These are phyloP conservation scores for Zymoseptoria passerinii DNA, from an alignment of 2,329 filamentous ascomycete species.

Conservation along the genomic window DNA sequence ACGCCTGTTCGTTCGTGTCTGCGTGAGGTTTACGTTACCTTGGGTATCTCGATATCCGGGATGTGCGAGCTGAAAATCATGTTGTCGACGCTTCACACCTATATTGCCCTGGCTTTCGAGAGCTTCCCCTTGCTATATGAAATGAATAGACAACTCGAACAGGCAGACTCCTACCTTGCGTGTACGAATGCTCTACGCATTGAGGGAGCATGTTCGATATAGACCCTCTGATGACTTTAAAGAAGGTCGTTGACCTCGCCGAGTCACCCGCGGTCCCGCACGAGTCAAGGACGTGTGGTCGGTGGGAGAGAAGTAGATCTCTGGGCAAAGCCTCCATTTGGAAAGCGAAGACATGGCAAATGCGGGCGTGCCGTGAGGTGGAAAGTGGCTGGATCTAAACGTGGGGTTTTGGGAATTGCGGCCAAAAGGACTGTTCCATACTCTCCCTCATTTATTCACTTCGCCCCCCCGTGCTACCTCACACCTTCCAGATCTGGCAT, in stretches of 20 bases:
- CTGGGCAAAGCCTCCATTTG: not conserved
- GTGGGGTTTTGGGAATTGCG: not conserved
- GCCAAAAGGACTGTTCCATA: no score
- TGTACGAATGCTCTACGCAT: not conserved
- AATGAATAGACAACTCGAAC: not conserved
- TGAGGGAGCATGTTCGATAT: not conserved
- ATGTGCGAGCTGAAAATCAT: conserved; percentile 21
- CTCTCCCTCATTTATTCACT: no score
- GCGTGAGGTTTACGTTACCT: conserved; percentile 7
- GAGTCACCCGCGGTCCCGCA: not conserved
- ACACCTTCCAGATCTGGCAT: no score
- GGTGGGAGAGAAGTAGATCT: not conserved
- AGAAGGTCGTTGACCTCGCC: not conserved
- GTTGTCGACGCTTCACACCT: not conserved
- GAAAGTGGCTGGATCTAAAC: not conserved
- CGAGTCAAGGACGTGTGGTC: not conserved
- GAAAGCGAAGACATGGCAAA: not conserved
- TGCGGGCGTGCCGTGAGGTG: no score
- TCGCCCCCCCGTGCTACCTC: no score
- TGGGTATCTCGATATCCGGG: conserved; percentile 23
- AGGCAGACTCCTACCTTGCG: not conserved
- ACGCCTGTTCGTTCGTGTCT: not conserved
- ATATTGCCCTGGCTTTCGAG: not conserved
- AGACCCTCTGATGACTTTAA: not conserved
- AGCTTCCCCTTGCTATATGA: not conserved